Base-by-base conservation (phyloP, 177 flowering plant genomes). In the Vitis hybrid region DNA sequence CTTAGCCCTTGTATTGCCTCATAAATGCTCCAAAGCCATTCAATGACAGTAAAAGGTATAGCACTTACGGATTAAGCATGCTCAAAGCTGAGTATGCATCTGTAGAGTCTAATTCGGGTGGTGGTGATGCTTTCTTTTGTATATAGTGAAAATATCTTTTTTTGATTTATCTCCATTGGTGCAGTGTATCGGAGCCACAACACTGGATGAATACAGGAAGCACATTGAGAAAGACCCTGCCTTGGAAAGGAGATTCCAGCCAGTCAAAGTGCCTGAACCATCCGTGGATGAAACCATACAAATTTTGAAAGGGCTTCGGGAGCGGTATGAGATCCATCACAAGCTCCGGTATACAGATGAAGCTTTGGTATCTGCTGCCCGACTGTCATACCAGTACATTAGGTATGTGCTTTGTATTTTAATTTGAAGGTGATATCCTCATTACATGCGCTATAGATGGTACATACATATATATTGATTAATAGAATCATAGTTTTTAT, bases 141-240 rank as follows among this genome's bases (percentile, higher is more conserved):
- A 0, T 3, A 45, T 10, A 29, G 31, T 15, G 3, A 50, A n/a
- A 19, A 49, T 19, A 29, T 64, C 66, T 5, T 55, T 13, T 53
- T 75, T 64, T 57, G 12, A 26, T 57, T 63, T 19, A 22, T 69
- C 64, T 66, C 19, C n/a, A 33, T 62, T 70, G 7, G 31, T 78
- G 74, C 79, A 89, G 95, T 91, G 95, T 66, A 88, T 91, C 66
- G 94, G 94, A 22, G 97, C 98, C n/a, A 93, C 98, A 3, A 93
- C 98, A 21, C 74, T 86, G 0, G 87, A 78, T 68, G 98, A 93
- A 71, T 91, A 88, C 80, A 80, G 90, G 71, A 91, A 91, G 81
- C 91, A 91, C 68, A 84, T 93, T 64, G 94, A 89, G 78, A 88
- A 89, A 74, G 98, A 93, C 68, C 86, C 90, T 22, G 98, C 97